Percentiles rank a stretch among this genome's conserved stretches.
Conservation (phyloP, 73 alveolate species). For the Paramecium pentaurelia region DNA sequence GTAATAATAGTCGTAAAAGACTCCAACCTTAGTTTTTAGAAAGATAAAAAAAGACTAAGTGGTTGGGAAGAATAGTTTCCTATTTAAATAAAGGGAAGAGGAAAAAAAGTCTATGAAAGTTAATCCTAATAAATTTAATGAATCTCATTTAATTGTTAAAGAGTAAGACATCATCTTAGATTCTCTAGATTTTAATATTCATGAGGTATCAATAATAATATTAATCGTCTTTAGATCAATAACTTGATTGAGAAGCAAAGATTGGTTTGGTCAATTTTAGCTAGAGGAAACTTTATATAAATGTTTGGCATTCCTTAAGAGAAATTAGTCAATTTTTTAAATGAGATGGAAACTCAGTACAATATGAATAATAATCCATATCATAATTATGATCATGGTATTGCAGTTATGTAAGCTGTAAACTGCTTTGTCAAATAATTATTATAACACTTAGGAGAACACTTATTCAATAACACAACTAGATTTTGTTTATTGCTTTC, state of each 20-base stretch:
- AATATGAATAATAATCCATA: conserved; percentile 28
- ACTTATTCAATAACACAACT: background rate
- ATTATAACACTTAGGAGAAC: background rate
- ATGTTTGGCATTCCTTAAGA: conserved; percentile 45
- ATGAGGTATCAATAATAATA: background rate
- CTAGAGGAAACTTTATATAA: background rate
- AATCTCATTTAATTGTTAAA: background rate
- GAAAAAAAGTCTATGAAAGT: conserved; percentile 3
- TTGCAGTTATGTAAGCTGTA: conserved; percentile 46
- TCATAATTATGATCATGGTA: conserved; percentile 57
- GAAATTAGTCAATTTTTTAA: background rate
- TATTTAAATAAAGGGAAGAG: background rate
- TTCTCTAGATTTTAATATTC: background rate
- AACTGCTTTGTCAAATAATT: background rate
- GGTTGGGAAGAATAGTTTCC: conserved; percentile 25
- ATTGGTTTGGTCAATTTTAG: conserved; percentile 32
- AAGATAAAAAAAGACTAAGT: background rate
- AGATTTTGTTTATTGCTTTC: conserved; percentile 44
- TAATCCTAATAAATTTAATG: conserved; percentile 34
- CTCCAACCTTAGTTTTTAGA: conserved; percentile 31
- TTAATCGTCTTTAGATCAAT: background rate
- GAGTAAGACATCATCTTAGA: background rate
- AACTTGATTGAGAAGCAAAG: conserved; percentile 17
- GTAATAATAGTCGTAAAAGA: background rate
- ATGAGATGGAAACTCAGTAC: conserved; percentile 17